phyloP scores from a whole-genome alignment of 1,284 basidiomycete species.

The Gymnopus androsaceus region DNA sequence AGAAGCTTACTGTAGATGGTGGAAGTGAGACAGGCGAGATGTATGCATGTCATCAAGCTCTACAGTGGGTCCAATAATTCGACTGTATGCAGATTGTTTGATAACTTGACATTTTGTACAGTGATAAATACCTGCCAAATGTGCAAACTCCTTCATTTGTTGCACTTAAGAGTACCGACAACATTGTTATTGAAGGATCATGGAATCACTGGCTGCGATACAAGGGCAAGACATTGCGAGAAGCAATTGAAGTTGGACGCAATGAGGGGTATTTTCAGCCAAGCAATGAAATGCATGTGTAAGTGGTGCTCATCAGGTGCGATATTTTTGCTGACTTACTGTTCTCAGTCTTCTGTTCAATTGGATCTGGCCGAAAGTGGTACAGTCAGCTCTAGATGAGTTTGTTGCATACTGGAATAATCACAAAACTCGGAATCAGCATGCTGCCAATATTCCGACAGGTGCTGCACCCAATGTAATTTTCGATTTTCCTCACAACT shows the following conservation, averaged over 20 bases:
- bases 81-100: too few species aligned
- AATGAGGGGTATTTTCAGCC: not conserved
- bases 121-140: too few species aligned
- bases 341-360: not conserved
- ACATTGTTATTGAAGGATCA: not conserved
- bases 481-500: conserved; percentile 9
- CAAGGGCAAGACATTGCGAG: not conserved
- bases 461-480: conserved; percentile 10
- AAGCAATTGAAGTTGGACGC: not conserved
- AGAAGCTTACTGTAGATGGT: conserved; percentile 3
- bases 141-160: not conserved
- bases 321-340: too few species aligned
- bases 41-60: conserved; percentile 4
- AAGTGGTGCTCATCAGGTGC: not conserved
- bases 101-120: too few species aligned
- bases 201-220: not conserved
- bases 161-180: conserved; percentile 1
- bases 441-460: conserved; percentile 2
- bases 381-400: conserved; percentile 11
- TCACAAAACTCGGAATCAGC: conserved; percentile 8
- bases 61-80: not conserved
- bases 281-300: not conserved
- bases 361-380: conserved; percentile 16
- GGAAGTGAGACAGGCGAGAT: conserved; percentile 6
- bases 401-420: conserved; percentile 13